Evolutionary conservation across 2,329 filamentous ascomycete genomes (phyloP).

Genomic region (Aspergillus sp.): DNA sequence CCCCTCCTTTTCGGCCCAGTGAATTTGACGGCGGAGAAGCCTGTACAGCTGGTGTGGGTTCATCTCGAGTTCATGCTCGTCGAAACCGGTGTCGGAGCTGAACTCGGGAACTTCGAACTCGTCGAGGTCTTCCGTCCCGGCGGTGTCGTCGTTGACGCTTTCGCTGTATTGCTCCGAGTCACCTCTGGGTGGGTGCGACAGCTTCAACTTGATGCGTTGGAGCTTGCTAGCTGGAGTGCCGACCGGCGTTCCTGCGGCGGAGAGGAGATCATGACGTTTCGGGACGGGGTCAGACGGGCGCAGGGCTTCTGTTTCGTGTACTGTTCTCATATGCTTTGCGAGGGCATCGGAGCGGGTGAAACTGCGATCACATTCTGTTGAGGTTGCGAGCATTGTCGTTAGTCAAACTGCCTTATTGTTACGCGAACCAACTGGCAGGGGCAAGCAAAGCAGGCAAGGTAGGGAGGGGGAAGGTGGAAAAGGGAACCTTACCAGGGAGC

Average conservation of each 20-base stretch:
- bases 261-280: slow-evolving; percentile 34
- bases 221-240: slow-evolving; percentile 34
- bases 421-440: background rate
- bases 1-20: slow-evolving; percentile 48
- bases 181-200: slow-evolving; percentile 37
- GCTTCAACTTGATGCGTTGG: slow-evolving; percentile 44
- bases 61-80: slow-evolving; percentile 44
- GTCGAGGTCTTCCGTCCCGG: slow-evolving; percentile 35
- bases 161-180: slow-evolving; percentile 28
- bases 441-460: background rate
- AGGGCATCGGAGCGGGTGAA: slow-evolving; percentile 95
- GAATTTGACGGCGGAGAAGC: slow-evolving; percentile 47
- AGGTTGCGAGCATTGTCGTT: slow-evolving; percentile 4
- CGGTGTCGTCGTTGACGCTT: slow-evolving; percentile 27
- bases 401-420: background rate
- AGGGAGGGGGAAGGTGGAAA: background rate
- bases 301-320: slow-evolving; percentile 93
- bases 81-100: slow-evolving; percentile 42
- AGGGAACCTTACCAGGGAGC: slow-evolving; percentile 68
- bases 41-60: slow-evolving; percentile 44
- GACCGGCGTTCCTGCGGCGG: slow-evolving; percentile 29
- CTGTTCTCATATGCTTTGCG: slow-evolving; percentile 97
- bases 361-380: slow-evolving; percentile 86
- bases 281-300: slow-evolving; percentile 60
- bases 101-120: slow-evolving; percentile 39